Conservation (phyloP, 805 yeast genomes). For the Cyberlindnera xylosilytica region DNA sequence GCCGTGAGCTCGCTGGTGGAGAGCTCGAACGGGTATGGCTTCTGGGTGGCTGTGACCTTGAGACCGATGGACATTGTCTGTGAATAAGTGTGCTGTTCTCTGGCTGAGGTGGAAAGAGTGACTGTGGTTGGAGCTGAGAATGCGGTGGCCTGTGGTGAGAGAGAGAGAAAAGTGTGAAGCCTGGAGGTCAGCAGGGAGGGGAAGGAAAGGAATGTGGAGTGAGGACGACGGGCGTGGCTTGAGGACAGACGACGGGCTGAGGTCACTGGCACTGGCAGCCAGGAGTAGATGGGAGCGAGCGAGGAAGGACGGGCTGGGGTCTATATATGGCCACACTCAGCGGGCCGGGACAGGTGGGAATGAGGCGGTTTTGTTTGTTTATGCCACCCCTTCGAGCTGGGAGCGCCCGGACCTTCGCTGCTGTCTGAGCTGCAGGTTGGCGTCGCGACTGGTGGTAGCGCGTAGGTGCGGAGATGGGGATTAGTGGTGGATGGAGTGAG, state of each 20-base stretch:
- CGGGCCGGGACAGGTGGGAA: not conserved
- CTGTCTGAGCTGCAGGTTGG: slow-evolving; percentile 3
- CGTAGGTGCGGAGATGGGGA: too few relatives aligned
- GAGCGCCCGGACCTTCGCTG: not conserved
- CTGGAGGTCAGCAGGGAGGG: not conserved
- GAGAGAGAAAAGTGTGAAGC: not conserved
- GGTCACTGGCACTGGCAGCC: too few relatives aligned
- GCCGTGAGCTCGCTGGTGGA: slow-evolving; percentile 46
- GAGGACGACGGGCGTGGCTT: too few relatives aligned
- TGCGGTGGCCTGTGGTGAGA: not conserved
- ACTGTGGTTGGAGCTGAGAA: slow-evolving; percentile 1
- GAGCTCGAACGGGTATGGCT: slow-evolving; percentile 47
- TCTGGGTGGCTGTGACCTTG: slow-evolving; percentile 40
- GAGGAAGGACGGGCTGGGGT: not conserved
- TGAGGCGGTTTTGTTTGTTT: slow-evolving; percentile 7
- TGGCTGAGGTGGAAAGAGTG: not conserved
- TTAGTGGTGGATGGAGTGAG: too few relatives aligned
- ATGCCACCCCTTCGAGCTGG: slow-evolving; percentile 2
- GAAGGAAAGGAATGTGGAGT: not conserved
- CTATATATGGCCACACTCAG: slow-evolving; percentile 10
- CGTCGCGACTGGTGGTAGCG: not conserved
- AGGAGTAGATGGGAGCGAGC: too few relatives aligned
- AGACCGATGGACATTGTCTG: slow-evolving; percentile 29
- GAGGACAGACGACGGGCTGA: not conserved
- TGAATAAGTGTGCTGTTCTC: not conserved